phyloP scores from a whole-genome alignment of 2,329 filamentous ascomycete genomes.

The Bipolaris gigantea region DNA sequence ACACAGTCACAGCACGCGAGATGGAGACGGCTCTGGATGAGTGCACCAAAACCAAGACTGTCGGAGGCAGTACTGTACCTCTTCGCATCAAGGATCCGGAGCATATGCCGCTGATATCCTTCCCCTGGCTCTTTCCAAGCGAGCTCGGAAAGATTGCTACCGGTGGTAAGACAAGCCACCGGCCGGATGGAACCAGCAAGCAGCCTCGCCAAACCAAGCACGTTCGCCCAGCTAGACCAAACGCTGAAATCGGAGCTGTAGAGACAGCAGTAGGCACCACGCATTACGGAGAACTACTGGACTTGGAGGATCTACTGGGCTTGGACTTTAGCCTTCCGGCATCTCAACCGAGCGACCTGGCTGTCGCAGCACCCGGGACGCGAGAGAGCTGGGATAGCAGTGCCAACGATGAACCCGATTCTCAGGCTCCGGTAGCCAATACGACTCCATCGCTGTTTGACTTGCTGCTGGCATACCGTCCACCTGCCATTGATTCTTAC shows the following conservation, averaged over 20 bases:
- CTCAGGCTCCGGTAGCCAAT: neutral
- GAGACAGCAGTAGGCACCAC: constrained; percentile 41
- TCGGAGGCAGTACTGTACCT: constrained; percentile 45
- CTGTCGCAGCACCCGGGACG: neutral
- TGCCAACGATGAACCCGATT: neutral
- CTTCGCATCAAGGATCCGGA: constrained; percentile 47
- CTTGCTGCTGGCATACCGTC: no score
- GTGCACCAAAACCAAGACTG: constrained; percentile 45
- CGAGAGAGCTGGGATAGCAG: neutral
- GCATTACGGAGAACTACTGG: constrained; percentile 41
- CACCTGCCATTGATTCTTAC: no score
- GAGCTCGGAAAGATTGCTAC: constrained; percentile 71
- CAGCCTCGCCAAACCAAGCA: constrained; percentile 14
- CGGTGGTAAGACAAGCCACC: constrained; percentile 15
- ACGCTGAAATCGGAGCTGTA: constrained; percentile 14
- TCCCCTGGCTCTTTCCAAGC: constrained; percentile 85
- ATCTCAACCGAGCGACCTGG: neutral
- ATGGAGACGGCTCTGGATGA: constrained; percentile 62
- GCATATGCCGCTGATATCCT: constrained; percentile 83
- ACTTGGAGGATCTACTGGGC: constrained; percentile 32
- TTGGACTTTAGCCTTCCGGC: constrained; percentile 23
- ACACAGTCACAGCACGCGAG: constrained; percentile 76
- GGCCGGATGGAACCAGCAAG: neutral
- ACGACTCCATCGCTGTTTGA: neutral
- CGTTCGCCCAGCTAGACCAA: neutral